Conservation (phyloP, 2,329 filamentous ascomycete species). For the Diaporthe sp. region DNA sequence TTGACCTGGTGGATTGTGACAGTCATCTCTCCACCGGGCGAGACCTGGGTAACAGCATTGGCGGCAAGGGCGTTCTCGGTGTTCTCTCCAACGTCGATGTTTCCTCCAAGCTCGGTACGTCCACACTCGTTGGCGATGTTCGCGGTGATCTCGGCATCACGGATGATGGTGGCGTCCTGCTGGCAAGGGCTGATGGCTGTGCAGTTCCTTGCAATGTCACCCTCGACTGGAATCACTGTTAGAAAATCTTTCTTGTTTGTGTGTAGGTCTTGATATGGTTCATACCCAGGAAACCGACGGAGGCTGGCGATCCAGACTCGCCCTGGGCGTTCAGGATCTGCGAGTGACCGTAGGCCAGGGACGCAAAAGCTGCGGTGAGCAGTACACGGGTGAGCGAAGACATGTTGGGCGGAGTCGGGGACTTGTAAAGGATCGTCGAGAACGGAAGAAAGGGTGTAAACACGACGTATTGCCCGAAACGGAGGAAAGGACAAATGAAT, state of each 20-base stretch:
- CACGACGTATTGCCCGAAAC: constrained; percentile 20
- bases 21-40: constrained; percentile 52
- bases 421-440: constrained; percentile 41
- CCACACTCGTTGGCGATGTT: constrained; percentile 71
- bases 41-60: constrained; percentile 57
- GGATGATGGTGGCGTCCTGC: constrained; percentile 72
- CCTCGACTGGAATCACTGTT: constrained; percentile 52
- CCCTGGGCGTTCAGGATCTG: constrained; percentile 61
- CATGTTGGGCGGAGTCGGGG: constrained; percentile 46
- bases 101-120: constrained; percentile 67
- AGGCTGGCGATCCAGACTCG: constrained; percentile 54
- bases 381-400: constrained; percentile 46
- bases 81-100: constrained; percentile 67
- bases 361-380: constrained; percentile 47
- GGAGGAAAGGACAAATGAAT: constrained; percentile 36
- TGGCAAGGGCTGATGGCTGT: constrained; percentile 74
- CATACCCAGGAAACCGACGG: constrained; percentile 60
- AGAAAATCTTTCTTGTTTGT: not conserved
- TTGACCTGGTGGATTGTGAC: constrained; percentile 62
- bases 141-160: constrained; percentile 62
- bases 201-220: constrained; percentile 69
- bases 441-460: constrained; percentile 40
- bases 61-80: constrained; percentile 60
- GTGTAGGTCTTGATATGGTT: not conserved
- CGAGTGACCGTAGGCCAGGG: constrained; percentile 53